Conservation (phyloP, 805 yeast genomes). For the Starmerella powellii region DNA sequence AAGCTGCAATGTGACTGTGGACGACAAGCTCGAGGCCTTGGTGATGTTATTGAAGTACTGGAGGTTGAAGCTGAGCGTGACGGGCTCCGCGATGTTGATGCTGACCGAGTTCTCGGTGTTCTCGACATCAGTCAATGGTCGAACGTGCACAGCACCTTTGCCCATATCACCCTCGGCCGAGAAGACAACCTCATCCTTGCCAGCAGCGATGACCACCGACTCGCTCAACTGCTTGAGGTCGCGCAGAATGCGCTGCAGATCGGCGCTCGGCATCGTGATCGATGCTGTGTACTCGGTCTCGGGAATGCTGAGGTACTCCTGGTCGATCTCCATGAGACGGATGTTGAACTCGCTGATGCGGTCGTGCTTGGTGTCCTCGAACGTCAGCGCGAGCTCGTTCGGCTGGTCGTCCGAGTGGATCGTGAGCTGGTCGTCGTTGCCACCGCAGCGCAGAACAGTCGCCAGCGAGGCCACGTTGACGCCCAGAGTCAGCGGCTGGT, state of each 20-base stretch:
- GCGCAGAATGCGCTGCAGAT: constrained; percentile 78
- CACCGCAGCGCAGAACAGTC: constrained; percentile 83
- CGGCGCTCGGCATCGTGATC: constrained; percentile 74
- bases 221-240: constrained; percentile 81
- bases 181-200: constrained; percentile 86
- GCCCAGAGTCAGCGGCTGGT: constrained; percentile 83
- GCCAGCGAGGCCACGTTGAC: constrained; percentile 77
- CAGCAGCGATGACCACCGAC: constrained; percentile 70
- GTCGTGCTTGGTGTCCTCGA: constrained; percentile 85
- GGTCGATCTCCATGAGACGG: constrained; percentile 91
- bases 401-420: constrained; percentile 82
- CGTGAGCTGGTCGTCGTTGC: constrained; percentile 76
- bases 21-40: constrained; percentile 72
- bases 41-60: constrained; percentile 84
- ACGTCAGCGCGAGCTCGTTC: constrained; percentile 63
- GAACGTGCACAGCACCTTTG: constrained; percentile 70
- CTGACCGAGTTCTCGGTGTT: constrained; percentile 57
- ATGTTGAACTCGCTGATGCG: constrained; percentile 83
- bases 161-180: constrained; percentile 87
- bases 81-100: constrained; percentile 75
- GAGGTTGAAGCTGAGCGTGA: constrained; percentile 78
- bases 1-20: constrained; percentile 68
- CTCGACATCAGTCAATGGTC: constrained; percentile 74
- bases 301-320: constrained; percentile 85
- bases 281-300: constrained; percentile 85